These are phyloP conservation scores for Plectosphaerella plurivora DNA, from an alignment of 2,329 filamentous ascomycete genomes.

Conservation along the genomic window DNA sequence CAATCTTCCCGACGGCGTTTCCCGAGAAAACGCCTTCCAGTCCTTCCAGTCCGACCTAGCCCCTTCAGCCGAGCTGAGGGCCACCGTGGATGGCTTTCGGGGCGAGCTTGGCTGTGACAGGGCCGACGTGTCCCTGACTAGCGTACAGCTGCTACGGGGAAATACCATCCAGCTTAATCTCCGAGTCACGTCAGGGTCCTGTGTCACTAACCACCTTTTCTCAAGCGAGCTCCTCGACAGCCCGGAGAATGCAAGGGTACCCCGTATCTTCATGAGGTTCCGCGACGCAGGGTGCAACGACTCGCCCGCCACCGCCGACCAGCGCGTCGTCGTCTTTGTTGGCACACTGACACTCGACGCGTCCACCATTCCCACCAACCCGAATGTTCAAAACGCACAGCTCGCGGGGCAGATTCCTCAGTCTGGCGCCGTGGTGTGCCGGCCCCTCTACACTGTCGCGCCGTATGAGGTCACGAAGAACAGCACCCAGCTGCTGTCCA, in stretches of 20 bases:
- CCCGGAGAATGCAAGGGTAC: conserved; percentile 4
- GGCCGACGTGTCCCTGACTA: conserved; percentile 19
- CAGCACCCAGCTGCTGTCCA: conserved; percentile 12
- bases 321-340: conserved; percentile 18
- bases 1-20: conserved; percentile 24
- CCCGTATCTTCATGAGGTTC: conserved; percentile 15
- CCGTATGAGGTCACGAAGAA: conserved; percentile 17
- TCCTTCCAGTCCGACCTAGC: conserved; percentile 21
- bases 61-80: conserved; percentile 17
- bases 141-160: conserved; percentile 13
- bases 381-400: conserved; percentile 5
- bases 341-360: conserved; percentile 13
- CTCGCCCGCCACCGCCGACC: conserved; percentile 11
- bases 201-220: conserved; percentile 14
- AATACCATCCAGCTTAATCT: conserved; percentile 19
- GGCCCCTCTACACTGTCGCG: conserved; percentile 17
- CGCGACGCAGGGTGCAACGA: conserved; percentile 14
- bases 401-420: conserved; percentile 14
- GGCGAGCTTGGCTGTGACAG: conserved; percentile 24
- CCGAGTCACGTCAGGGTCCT: conserved; percentile 17
- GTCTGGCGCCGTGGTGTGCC: conserved; percentile 21
- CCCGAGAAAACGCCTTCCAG: conserved; percentile 27
- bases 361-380: conserved; percentile 2
- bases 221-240: conserved; percentile 9
- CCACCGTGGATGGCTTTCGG: conserved; percentile 28